These are phyloP conservation scores for Carpinus fangiana DNA, from an alignment of 306 rosid species.

Conservation along the genomic window DNA sequence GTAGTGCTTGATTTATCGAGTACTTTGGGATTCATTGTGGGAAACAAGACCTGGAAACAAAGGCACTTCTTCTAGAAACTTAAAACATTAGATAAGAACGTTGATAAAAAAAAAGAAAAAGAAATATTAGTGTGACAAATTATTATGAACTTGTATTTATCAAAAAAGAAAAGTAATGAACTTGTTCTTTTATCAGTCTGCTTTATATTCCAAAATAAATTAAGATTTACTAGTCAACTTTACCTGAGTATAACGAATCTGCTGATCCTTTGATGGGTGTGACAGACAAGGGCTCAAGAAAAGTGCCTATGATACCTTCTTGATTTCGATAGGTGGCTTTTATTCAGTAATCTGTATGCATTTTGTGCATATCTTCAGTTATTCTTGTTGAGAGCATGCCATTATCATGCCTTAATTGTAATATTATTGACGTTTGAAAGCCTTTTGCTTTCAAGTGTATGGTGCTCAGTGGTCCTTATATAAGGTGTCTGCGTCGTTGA, in stretches of 20 bases:
- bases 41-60: background rate
- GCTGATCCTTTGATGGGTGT: too few species aligned
- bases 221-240: background rate
- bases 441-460: background rate
- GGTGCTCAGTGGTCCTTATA: background rate
- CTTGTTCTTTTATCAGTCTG: background rate
- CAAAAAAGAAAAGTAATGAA: background rate
- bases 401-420: background rate
- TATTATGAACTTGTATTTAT: background rate
- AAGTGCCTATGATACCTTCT: too few species aligned
- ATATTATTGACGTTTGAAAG: background rate
- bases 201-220: background rate
- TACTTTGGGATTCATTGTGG: constrained; percentile 4
- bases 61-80: background rate
- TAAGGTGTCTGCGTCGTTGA: background rate
- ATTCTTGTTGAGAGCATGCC: background rate
- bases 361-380: background rate
- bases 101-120: background rate
- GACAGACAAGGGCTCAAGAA: too few species aligned
- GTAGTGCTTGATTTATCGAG: constrained; percentile 8
- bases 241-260: too few species aligned
- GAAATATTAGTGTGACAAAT: background rate
- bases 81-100: background rate
- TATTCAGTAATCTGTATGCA: background rate
- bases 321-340: background rate